Evolutionary conservation across 139 green algal genomes (phyloP), one percentile per base, ranked within the genome.

Genomic region (Nannochloris sp.): DNA sequence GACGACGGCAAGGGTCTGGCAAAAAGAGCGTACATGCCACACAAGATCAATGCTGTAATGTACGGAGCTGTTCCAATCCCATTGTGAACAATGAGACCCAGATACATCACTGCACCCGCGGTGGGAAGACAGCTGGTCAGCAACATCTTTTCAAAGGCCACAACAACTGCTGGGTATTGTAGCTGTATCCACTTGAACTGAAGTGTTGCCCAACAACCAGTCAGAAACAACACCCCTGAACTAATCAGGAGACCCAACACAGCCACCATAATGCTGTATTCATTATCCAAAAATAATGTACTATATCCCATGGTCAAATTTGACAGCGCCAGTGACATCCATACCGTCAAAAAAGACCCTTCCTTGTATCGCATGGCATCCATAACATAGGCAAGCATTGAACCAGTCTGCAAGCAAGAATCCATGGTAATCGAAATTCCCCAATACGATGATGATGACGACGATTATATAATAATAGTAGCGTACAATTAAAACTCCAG

Each of bases 111-210:
- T 5, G 78, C 71, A 0, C 80, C 80, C 3, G 70, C 80, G 11
- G 90, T 68, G 11, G 86, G 79, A 26, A 91, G 60, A n/a, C 66
- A 72, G 13, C 63, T 73, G 1, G 77, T 79, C 2, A 97, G 60
- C 20, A 97, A 75, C 37, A 87, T 77, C 51, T 85, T 84, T 62
- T 97, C 91, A 65, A 95, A 84, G 2, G 85, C 83, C 23, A 95
- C 62, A 8, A 84, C 78, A n/a, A 92, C 77, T 14, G 75, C 73
- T 5, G 91, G 89, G 67, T 95, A 83, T 59, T 89, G 81, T 63
- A 90, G 65, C 64, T 94, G 82, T 14, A 97, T 69, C 74, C 84
- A 97, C 26, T 80, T 81, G 76, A 97, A 98, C 75, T 97, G 88
- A 56, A 97, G 59, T 6, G 85, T 91, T 5, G 73, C 79, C 91